Conservation (phyloP, 768 basidiomycete species). For the Thelephora aurantiotincta region DNA sequence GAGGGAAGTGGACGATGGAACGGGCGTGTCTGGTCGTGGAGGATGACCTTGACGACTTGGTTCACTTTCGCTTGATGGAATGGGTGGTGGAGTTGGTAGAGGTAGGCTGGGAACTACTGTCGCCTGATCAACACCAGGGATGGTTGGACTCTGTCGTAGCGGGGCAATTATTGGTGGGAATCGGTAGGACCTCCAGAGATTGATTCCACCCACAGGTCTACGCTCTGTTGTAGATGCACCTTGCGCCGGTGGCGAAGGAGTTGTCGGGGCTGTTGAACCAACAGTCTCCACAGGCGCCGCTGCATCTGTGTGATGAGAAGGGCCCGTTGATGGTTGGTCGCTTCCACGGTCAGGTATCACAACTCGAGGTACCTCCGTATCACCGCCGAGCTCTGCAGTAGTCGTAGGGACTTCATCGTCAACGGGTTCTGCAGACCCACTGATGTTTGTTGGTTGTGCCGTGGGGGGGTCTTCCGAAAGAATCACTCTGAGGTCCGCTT, state of each 20-base stretch:
- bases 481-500: slow-evolving; percentile 53
- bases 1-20: not conserved
- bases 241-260: slow-evolving; percentile 2
- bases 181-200: slow-evolving; percentile 78
- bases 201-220: slow-evolving; percentile 34
- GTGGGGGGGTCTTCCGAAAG: slow-evolving; percentile 25
- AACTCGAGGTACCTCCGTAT: not conserved
- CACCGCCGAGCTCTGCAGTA: not conserved
- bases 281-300: not conserved
- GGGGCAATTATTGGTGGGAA: slow-evolving; percentile 55
- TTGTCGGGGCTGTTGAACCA: not conserved
- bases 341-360: not conserved
- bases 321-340: too few relatives aligned
- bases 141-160: slow-evolving; percentile 5
- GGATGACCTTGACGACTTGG: not conserved
- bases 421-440: not conserved
- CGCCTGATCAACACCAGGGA: not conserved
- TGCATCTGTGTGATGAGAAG: not conserved
- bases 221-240: slow-evolving; percentile 21
- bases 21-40: slow-evolving; percentile 2
- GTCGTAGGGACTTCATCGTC: not conserved
- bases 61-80: not conserved
- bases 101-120: not conserved
- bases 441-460: not conserved
- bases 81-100: not conserved